Conservation (phyloP, 495 filamentous ascomycete genomes). For the Xylaria venustula region DNA sequence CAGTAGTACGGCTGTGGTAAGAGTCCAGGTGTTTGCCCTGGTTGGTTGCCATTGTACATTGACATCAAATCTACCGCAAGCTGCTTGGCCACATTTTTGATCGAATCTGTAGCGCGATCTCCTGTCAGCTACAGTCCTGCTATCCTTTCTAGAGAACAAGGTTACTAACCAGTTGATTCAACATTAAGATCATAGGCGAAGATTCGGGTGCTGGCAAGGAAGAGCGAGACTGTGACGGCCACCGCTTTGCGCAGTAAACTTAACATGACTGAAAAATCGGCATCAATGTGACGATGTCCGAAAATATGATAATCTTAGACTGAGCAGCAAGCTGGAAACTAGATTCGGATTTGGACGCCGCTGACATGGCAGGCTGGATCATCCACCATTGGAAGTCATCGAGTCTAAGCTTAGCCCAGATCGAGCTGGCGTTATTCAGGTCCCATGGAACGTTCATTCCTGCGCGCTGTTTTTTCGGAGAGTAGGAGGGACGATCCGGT, state of each 20-base stretch:
- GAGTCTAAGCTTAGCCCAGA: neutral
- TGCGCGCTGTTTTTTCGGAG: neutral
- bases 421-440: neutral
- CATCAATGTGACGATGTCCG: neutral
- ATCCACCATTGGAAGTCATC: neutral
- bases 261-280: neutral
- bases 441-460: neutral
- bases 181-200: slow-evolving; percentile 9
- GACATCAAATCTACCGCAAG: slow-evolving; percentile 64
- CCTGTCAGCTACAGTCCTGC: neutral
- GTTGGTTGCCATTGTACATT: slow-evolving; percentile 64
- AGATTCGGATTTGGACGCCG: neutral
- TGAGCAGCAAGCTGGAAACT: neutral
- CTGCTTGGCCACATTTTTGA: slow-evolving; percentile 60
- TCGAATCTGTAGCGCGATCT: slow-evolving; percentile 53
- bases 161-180: slow-evolving; percentile 4
- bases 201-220: neutral
- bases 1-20: slow-evolving; percentile 47
- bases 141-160: neutral
- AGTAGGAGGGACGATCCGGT: neutral
- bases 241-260: neutral
- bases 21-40: slow-evolving; percentile 51
- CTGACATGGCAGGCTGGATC: neutral
- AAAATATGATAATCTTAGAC: neutral
- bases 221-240: neutral